A percentile compares a stretch with the other conserved stretches of the same genome.
These are phyloP conservation scores for Picea sitchensis DNA, from an alignment of 75 land plant genomes.

Conservation along the genomic window DNA sequence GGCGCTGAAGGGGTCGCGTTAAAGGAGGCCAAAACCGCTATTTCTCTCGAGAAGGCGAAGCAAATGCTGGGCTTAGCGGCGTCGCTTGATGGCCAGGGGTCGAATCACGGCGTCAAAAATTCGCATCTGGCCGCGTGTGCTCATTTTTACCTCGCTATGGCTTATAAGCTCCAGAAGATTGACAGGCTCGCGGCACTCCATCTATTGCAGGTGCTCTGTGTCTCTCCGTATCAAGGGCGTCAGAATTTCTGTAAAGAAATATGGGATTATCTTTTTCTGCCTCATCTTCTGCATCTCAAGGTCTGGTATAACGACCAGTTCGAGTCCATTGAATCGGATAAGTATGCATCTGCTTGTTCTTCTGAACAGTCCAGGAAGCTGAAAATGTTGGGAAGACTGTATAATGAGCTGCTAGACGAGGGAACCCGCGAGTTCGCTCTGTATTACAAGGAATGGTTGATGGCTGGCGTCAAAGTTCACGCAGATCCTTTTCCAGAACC, in stretches of 20 bases:
- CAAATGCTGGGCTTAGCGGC: not conserved
- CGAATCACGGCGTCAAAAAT: constrained; percentile 16
- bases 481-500: constrained; percentile 22
- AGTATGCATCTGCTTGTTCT: not conserved
- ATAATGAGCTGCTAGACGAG: constrained; percentile 38
- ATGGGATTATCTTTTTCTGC: constrained; percentile 62
- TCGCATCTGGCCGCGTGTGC: constrained; percentile 51
- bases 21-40: not conserved
- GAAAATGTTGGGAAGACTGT: constrained; percentile 29
- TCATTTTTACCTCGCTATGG: constrained; percentile 43
- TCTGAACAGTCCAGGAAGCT: constrained; percentile 17
- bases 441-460: constrained; percentile 59
- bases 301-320: constrained; percentile 39
- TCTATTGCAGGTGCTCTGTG: constrained; percentile 55
- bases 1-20: no score
- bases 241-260: constrained; percentile 36
- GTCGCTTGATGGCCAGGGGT: not conserved
- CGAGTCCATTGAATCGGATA: not conserved
- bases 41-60: not conserved
- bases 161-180: constrained; percentile 46
- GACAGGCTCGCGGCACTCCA: constrained; percentile 40
- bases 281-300: constrained; percentile 50
- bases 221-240: constrained; percentile 38
- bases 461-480: constrained; percentile 18
- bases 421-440: constrained; percentile 48